Base-by-base conservation (phyloP, 2,329 filamentous ascomycete genomes). In the Sordariomycetes sp. region DNA sequence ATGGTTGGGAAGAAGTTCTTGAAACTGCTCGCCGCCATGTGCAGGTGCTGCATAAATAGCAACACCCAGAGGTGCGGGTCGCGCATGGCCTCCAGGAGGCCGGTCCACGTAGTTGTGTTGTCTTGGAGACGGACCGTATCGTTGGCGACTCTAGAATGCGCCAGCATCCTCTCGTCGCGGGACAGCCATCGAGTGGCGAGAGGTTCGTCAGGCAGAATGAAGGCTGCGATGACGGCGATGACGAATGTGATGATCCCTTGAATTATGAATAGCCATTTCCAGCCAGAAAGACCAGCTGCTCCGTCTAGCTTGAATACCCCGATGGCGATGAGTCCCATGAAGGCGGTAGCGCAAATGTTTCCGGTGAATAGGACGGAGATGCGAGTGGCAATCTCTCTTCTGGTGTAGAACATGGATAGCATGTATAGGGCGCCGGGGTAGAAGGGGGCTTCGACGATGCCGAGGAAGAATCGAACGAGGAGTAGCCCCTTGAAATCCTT, bases 331-430 rank as follows among this genome's bases (percentile, higher is more conserved):
- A 84, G 70, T 0, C 84, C 85, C 0, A 82, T 82, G 63, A 89
- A 87, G 0, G 85, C 84, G 1, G 83, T 84, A 0, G 81, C 83
- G 5, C 87, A 75, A 10, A 88, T 72, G 4, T 82, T 81, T 0
- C 83, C 86, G 0, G 81, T 81, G 58, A 77, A 72, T 0, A 72
- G 72, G 10, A 85, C 73, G 15, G 81, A 80, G 24, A 82, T 84
- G n/a, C 83, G 74, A 15, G 84, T 72, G 2, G 77, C 81, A 0
- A 86, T 69, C 63, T 86, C 85, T 62, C 80, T 80, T 20, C 83
- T 75, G 0, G 82, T 87, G 63, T 89, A 88, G 60, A 79, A 80
- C 0, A 76, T 65, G 0, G 76, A 3, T 1, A 69, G 59, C 58
- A 69, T 67, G 42, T 69, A 69, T 2, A 67, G 68, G 0, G 70